Evolutionary conservation across 2,329 filamentous ascomycete genomes (phyloP).

Genomic region (Pyricularia grisea): DNA sequence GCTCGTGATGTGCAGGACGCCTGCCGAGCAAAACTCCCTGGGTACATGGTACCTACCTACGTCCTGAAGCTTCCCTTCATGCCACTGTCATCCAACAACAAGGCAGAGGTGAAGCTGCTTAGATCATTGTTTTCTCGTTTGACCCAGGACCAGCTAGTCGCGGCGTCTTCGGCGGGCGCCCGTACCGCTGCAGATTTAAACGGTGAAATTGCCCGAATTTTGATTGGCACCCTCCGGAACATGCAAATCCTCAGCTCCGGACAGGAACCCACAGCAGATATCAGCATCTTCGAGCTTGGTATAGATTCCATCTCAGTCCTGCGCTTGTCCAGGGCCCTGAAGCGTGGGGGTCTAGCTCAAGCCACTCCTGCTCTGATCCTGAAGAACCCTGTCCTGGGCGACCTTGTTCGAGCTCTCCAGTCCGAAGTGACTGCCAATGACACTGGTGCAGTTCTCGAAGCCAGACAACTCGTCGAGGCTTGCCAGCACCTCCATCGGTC

Average conservation of each 20-base stretch:
- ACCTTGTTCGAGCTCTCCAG: constrained; percentile 31
- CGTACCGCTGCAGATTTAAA: background rate
- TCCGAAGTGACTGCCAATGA: constrained; percentile 6
- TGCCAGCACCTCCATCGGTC: constrained; percentile 52
- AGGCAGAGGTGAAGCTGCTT: constrained; percentile 67
- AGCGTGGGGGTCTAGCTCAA: constrained; percentile 46
- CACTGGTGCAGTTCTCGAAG: constrained; percentile 27
- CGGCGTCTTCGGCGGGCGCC: background rate
- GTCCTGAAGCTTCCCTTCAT: constrained; percentile 63
- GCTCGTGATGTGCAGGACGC: constrained; percentile 41
- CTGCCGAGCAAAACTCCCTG: constrained; percentile 63
- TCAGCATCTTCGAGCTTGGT: constrained; percentile 76
- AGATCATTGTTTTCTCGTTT: constrained; percentile 56
- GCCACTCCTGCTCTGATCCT: constrained; percentile 61
- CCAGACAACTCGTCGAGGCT: constrained; percentile 53
- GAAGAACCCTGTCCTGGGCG: constrained; percentile 42
- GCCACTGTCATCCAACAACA: constrained; percentile 82
- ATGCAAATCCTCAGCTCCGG: constrained; percentile 36
- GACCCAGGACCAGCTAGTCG: constrained; percentile 36
- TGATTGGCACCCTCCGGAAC: constrained; percentile 45
- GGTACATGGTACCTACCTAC: constrained; percentile 88
- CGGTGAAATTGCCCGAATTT: constrained; percentile 22
- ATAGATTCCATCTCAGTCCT: constrained; percentile 83
- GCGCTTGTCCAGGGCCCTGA: constrained; percentile 55
- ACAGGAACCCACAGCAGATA: constrained; percentile 36